Conservation (phyloP, 495 filamentous ascomycete genomes). For the Lophiotrema nucula region DNA sequence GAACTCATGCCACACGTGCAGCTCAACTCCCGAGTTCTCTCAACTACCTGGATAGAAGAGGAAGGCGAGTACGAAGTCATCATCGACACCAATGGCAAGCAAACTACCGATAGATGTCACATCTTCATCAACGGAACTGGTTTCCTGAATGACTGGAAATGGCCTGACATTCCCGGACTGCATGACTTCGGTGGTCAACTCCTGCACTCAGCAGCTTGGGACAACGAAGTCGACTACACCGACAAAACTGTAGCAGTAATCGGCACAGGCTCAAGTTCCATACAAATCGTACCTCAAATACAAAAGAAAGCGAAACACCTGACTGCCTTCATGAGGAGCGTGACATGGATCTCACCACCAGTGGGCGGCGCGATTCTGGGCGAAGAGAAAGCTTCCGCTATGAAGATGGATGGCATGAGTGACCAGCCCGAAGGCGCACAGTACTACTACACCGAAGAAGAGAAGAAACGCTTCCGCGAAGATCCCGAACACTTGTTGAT, state of each 20-base stretch:
- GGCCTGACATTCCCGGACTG: conserved; percentile 14
- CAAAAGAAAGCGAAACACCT: conserved; percentile 8
- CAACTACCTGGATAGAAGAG: conserved; percentile 33
- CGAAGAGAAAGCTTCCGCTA: not conserved
- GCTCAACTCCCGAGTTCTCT: conserved; percentile 19
- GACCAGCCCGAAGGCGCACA: conserved; percentile 3
- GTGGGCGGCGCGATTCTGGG: not conserved
- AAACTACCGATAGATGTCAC: conserved; percentile 28
- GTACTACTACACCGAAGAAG: conserved; percentile 11
- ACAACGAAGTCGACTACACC: not conserved
- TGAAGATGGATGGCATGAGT: not conserved
- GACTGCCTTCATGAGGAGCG: conserved; percentile 1
- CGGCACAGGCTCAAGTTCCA: conserved; percentile 4
- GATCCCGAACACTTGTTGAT: conserved; percentile 5
- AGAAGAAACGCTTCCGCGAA: not conserved
- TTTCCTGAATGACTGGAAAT: conserved; percentile 30
- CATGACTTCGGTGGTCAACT: conserved; percentile 13
- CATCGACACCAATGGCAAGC: conserved; percentile 21
- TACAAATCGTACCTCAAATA: conserved; percentile 18
- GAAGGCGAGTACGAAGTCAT: conserved; percentile 35
- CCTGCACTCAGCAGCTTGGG: conserved; percentile 18
- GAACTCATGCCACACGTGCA: conserved; percentile 21
- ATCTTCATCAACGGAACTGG: conserved; percentile 34
- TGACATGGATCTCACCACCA: conserved; percentile 11
- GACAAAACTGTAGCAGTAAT: conserved; percentile 13